These are phyloP conservation scores for Uncinocarpus reesii DNA, from an alignment of 2,329 filamentous ascomycete genomes.

Conservation along the genomic window DNA sequence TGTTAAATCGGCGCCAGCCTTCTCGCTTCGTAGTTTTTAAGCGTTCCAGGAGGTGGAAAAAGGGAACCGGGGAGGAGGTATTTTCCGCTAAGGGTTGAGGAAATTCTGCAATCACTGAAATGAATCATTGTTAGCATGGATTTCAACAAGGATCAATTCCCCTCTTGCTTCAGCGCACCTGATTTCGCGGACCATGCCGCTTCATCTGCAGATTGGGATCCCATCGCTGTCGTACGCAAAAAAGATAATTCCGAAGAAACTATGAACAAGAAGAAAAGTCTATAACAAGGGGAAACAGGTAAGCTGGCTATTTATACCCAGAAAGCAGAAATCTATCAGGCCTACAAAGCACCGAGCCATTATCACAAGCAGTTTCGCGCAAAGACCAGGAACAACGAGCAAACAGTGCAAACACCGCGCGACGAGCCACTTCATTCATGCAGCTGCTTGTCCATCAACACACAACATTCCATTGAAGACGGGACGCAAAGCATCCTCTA, in stretches of 20 bases:
- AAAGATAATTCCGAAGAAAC: not conserved
- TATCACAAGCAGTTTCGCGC: not conserved
- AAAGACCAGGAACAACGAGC: not conserved
- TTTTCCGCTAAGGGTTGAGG: constrained; percentile 50
- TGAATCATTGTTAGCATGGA: not conserved
- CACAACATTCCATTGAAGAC: not conserved
- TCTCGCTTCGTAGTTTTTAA: constrained; percentile 95
- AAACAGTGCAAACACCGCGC: constrained; percentile 6
- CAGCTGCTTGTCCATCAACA: constrained; percentile 2
- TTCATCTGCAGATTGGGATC: constrained; percentile 18
- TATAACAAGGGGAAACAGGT: not conserved
- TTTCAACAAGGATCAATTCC: not conserved
- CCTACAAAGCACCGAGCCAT: not conserved
- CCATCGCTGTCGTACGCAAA: not conserved
- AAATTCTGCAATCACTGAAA: constrained; percentile 54
- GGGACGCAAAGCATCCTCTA: not conserved
- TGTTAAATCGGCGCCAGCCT: constrained; percentile 84
- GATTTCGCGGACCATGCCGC: constrained; percentile 29
- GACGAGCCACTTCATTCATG: not conserved
- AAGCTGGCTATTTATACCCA: not conserved
- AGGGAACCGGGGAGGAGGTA: constrained; percentile 66
- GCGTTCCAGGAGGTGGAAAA: constrained; percentile 88
- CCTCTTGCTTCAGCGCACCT: constrained; percentile 18
- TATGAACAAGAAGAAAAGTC: not conserved
- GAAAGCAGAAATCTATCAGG: not conserved